Conservation (phyloP, 2,329 filamentous ascomycete species). For the Thyridium curvatum region DNA sequence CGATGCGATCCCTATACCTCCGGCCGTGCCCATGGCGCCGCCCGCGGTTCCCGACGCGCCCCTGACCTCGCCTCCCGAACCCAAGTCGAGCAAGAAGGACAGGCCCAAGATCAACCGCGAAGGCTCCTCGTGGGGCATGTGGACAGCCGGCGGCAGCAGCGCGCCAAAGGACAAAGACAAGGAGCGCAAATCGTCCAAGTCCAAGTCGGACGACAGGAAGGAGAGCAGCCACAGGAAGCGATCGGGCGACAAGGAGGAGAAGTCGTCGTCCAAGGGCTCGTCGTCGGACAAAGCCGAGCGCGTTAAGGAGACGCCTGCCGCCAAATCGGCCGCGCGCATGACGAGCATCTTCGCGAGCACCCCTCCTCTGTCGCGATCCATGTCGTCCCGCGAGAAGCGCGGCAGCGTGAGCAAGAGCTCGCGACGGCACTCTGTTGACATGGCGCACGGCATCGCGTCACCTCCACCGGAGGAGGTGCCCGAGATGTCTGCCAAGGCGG, state of each 20-base stretch:
- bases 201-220: constrained; percentile 60
- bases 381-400: constrained; percentile 61
- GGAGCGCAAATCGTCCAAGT: constrained; percentile 41
- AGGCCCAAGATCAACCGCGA: constrained; percentile 71
- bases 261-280: constrained; percentile 60
- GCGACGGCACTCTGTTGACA: constrained; percentile 63
- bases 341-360: constrained; percentile 63
- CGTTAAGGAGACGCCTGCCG: constrained; percentile 33
- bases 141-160: constrained; percentile 45
- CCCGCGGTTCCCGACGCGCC: constrained; percentile 40
- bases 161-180: constrained; percentile 36
- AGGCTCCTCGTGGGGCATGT: constrained; percentile 68
- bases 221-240: constrained; percentile 39
- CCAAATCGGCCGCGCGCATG: constrained; percentile 46
- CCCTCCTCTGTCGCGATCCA: constrained; percentile 61
- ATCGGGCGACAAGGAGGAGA: constrained; percentile 56
- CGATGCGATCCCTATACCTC: constrained; percentile 22
- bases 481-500: constrained; percentile 67
- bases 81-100: constrained; percentile 63
- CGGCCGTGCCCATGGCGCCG: constrained; percentile 28
- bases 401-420: constrained; percentile 51
- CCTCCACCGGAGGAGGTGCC: constrained; percentile 64
- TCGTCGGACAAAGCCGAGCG: constrained; percentile 62
- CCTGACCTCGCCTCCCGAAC: constrained; percentile 45
- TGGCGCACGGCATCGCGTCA: constrained; percentile 58